Evolutionary conservation across 768 basidiomycete species (phyloP).

Genomic region (Mycena sanguinolenta): DNA sequence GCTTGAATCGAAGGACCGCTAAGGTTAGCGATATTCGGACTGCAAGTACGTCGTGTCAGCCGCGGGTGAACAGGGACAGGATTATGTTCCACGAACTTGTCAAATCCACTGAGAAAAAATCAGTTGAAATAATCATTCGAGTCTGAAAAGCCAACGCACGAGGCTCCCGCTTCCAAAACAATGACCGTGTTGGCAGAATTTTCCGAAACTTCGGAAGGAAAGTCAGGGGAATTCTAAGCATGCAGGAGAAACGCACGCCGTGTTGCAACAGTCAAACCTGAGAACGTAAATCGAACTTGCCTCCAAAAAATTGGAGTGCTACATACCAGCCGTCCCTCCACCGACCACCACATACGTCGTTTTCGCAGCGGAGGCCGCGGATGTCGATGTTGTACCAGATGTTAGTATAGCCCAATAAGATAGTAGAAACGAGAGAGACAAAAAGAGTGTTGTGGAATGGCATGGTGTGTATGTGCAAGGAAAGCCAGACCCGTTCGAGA

Average conservation of each 20-base stretch:
- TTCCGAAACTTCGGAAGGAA: slow-evolving; percentile 12
- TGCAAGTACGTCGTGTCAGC: slow-evolving; percentile 2
- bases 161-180: slow-evolving; percentile 20
- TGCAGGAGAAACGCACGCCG: slow-evolving; percentile 8
- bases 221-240: neutral
- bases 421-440: slow-evolving; percentile 4
- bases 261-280: slow-evolving; percentile 17
- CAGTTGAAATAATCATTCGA: slow-evolving; percentile 6
- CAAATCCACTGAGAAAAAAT: slow-evolving; percentile 18
- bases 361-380: neutral
- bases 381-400: neutral
- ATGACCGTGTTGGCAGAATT: slow-evolving; percentile 11
- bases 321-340: slow-evolving; percentile 22
- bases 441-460: neutral
- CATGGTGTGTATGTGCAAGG: neutral
- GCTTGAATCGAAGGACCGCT: slow-evolving; percentile 13
- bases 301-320: neutral
- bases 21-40: slow-evolving; percentile 18
- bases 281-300: neutral
- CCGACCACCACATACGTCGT: slow-evolving; percentile 20
- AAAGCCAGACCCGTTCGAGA: neutral
- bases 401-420: neutral
- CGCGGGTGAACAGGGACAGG: neutral
- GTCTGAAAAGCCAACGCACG: slow-evolving; percentile 8
- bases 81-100: slow-evolving; percentile 15